A percentile compares a stretch with the other conserved stretches of the same genome.
Conservation (phyloP, 2,329 filamentous ascomycete genomes). For the Ceratocystiopsis sp. region DNA sequence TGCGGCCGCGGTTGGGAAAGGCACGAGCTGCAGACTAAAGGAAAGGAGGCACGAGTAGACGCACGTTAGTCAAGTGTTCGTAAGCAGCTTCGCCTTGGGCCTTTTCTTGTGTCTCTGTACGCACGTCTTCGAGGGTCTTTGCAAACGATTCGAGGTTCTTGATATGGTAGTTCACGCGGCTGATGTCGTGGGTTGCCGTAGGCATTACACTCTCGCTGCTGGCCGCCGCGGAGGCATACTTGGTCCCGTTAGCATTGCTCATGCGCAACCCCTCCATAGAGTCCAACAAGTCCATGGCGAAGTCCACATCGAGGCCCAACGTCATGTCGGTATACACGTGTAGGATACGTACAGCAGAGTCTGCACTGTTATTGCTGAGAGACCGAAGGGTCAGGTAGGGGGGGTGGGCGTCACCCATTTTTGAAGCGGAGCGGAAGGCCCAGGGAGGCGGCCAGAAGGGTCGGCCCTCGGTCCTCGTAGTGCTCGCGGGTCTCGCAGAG, state of each 20-base stretch:
- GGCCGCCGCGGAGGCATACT: constrained; percentile 24
- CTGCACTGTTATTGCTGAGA: constrained; percentile 27
- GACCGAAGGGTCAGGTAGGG: constrained; percentile 38
- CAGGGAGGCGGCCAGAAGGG: background rate
- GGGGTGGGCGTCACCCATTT: constrained; percentile 24
- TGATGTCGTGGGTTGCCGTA: constrained; percentile 37
- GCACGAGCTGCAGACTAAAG: constrained; percentile 33
- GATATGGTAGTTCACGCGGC: constrained; percentile 39
- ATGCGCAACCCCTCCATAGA: too few relatives aligned
- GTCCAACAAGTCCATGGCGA: too few relatives aligned
- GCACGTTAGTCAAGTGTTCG: too few relatives aligned
- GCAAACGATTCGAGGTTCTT: constrained; percentile 39
- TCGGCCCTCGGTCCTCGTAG: too few relatives aligned
- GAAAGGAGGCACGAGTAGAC: too few relatives aligned
- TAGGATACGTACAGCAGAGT: constrained; percentile 29
- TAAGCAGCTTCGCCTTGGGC: too few relatives aligned
- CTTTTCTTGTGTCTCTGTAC: too few relatives aligned
- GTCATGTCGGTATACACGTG: too few relatives aligned
- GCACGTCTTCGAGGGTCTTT: constrained; percentile 27
- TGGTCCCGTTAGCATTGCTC: too few relatives aligned
- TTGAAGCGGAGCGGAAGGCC: background rate
- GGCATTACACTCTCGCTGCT: constrained; percentile 21
- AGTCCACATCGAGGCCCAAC: too few relatives aligned
- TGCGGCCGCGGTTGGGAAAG: constrained; percentile 36
- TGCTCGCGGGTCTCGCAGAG: too few relatives aligned